Evolutionary conservation across 2,329 filamentous ascomycete species (phyloP), one percentile per base, ranked within the genome.

Genomic region (Mollisia scopiformis): DNA sequence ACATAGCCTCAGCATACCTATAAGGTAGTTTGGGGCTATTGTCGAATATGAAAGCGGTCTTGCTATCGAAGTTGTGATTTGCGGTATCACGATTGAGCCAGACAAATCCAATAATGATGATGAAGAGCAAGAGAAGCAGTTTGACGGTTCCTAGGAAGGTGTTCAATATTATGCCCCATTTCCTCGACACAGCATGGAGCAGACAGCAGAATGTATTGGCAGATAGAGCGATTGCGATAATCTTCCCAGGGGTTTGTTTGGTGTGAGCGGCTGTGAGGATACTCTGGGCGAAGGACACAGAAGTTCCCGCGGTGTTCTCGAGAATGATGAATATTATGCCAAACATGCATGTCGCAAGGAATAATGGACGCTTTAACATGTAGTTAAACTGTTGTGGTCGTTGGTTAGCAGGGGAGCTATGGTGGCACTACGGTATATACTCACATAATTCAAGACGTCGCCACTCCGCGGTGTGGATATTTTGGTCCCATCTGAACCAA

Each of bases 151-250:
- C 82, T 28, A 85, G 73, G 16, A 75, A 33, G 62, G 84, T 84
- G 67, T 81, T 82, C 28, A 84, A 67, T 25, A 74, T 68, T 43
- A 85, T 82, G 2, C 83, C 83, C 83, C 83, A 2, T 79, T 80
- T 7, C 77, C 73, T 28, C 82, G 73, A 52, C 79, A 83, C 23
- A 73, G 72, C 76, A 63, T 85, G 83, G 0, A 84, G 74, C 13
- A 82, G 72, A 59, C 80, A 81, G 2, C 79, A 77, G 7, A 78
- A 66, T 0, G 77, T 77, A 8, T 80, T 74, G 1, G 77, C 72
- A 4, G 70, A 75, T 27, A 84, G 72, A 0, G 83, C 83, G 33
- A 85, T 77, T 10, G 77, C 82, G 35, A 79, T 74, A 11, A 80
- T 76, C 75, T 3, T 74, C 50, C 21, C 74, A 73, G 55, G 63